Base-by-base conservation (phyloP, 2,329 filamentous ascomycete genomes). In the Herpotrichia juniperi region DNA sequence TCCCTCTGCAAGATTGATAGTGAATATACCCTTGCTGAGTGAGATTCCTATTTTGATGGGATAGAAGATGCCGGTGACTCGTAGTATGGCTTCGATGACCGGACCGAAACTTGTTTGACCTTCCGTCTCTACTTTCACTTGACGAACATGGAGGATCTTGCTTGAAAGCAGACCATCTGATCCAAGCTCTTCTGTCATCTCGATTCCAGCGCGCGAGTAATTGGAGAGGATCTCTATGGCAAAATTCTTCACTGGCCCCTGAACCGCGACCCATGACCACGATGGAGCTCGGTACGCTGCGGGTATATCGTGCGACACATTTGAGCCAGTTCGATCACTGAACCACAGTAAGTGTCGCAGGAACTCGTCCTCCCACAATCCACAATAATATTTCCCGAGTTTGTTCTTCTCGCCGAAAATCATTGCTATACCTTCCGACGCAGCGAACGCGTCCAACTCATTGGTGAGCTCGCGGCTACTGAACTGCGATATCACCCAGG, bases 191-290 rank as follows among this genome's bases (percentile, higher is more conserved):
- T 42, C 35, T 2, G 44, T 46, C 43, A 46, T 46, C 16, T 34
- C 30, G 16, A 25, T 46, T 4, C 49, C 49, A 7, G 35, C 37
- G 10, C 32, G 34, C 19, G 42, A 40, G 4, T 5, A 7, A 4
- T 31, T 12, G 24, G 45, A 50, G 40, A 35, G 39, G 11, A 37
- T 46, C 17, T 51, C 34, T 10, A 47, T 31, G 12, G 49, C 44
- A 14, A 32, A 17, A 35, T 47, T 46, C 10, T 12, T 35, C 5
- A 53, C 39, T 1, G 50, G 50, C 8, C 45, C 46, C 5, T 46
- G 11, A 4, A 54, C 28, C 2, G 46, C 19, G 3, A 48, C 46
- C 51, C 51, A 54, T 3, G 40, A 46, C 51, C 51, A 54, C 12
- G 46, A 48, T 3, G 51, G 51, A 8, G 46, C 42, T 6, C 51